These are phyloP conservation scores for slime mould (Dictyostelium discoideum) DNA, from an alignment of 78 protist genomes.

Conservation along the genomic window dicty_2.7 NC_007091.3:1838001-1838500, in stretches of 20 bases:
- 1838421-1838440: background rate
- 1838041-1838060: background rate
- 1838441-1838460: background rate
- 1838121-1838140: background rate
- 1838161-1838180: background rate
- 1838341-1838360: background rate
- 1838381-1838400: background rate
- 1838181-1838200: background rate
- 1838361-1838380: background rate
- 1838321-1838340: background rate
- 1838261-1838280: background rate
- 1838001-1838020: background rate
- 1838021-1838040: background rate
- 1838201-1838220: background rate
- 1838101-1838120: background rate
- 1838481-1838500: background rate
- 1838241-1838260: background rate
- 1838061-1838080: background rate
- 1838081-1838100: background rate
- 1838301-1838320: background rate
- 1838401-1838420: background rate
- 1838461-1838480: background rate
- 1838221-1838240: background rate
- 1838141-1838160: background rate
- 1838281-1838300: background rate